Evolutionary conservation across 768 basidiomycete genomes (phyloP).

Genomic region (Arthromyces matolae): DNA sequence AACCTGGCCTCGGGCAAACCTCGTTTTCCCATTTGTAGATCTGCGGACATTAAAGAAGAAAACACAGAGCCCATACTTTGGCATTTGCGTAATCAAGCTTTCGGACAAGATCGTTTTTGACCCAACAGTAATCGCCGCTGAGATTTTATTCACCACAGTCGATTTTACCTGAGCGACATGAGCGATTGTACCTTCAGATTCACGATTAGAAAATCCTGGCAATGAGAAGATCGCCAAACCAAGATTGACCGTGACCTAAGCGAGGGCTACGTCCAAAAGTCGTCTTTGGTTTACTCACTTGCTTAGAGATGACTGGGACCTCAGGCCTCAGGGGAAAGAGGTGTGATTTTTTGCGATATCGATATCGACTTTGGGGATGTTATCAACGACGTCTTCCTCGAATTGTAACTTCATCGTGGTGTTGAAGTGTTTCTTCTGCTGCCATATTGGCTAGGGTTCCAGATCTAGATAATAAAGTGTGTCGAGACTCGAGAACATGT

Average conservation of each 20-base stretch:
- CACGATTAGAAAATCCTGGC: constrained; percentile 10
- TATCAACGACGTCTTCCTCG: constrained; percentile 52
- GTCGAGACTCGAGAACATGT: no score
- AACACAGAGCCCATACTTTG: constrained; percentile 57
- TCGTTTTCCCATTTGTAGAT: constrained; percentile 98
- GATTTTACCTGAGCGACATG: constrained; percentile 99
- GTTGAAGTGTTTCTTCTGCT: constrained; percentile 63
- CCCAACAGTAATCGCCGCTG: constrained; percentile 95
- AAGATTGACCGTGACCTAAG: constrained; percentile 95
- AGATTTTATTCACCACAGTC: constrained; percentile 97
- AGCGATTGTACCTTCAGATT: constrained; percentile 81
- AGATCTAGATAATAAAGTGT: no score
- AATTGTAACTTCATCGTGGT: constrained; percentile 66
- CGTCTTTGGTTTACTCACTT: constrained; percentile 47
- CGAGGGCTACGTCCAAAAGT: no score
- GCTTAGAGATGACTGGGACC: constrained; percentile 91
- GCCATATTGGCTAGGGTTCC: no score
- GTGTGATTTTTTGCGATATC: constrained; percentile 81
- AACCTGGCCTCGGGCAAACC: constrained; percentile 89
- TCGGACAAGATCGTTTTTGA: constrained; percentile 98
- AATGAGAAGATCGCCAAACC: constrained; percentile 41
- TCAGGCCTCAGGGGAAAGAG: constrained; percentile 85
- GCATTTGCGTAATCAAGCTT: constrained; percentile 99
- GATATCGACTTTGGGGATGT: constrained; percentile 65
- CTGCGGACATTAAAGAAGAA: constrained; percentile 37